These are phyloP conservation scores for Petunia hybrid DNA, from an alignment of 305 asterid species.

Conservation along the genomic window DNA sequence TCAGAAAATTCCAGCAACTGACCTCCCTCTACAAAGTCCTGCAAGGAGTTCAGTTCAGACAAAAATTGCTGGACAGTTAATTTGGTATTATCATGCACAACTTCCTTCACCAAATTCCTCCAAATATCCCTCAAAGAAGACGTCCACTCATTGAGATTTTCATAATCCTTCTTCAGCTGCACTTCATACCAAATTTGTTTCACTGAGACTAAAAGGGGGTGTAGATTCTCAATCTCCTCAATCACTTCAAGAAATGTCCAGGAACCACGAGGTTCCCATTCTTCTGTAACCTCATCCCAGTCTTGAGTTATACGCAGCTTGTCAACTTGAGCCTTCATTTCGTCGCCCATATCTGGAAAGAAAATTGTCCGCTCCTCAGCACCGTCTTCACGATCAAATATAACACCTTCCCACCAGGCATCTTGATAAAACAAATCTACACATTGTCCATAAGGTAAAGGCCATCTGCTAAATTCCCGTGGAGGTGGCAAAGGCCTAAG, in stretches of 20 bases:
- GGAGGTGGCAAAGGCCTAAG: constrained; percentile 79
- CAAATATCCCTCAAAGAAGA: constrained; percentile 47
- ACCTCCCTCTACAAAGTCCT: constrained; percentile 45
- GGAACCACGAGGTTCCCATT: constrained; percentile 70
- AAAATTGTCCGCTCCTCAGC: constrained; percentile 59
- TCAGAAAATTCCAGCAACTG: constrained; percentile 50
- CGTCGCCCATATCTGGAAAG: constrained; percentile 94
- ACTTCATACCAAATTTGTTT: constrained; percentile 92
- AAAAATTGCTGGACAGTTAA: constrained; percentile 50
- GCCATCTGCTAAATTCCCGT: constrained; percentile 32
- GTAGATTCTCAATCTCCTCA: constrained; percentile 56
- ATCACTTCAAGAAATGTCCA: constrained; percentile 81
- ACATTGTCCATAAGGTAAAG: constrained; percentile 73
- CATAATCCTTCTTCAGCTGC: constrained; percentile 50
- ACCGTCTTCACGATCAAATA: constrained; percentile 71
- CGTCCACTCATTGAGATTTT: constrained; percentile 73
- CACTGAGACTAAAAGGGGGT: constrained; percentile 67
- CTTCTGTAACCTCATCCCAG: constrained; percentile 81
- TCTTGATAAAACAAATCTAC: constrained; percentile 62
- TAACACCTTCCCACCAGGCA: constrained; percentile 99
- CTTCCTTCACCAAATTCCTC: constrained; percentile 62
- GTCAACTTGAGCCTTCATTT: constrained; percentile 52
- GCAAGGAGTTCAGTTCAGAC: constrained; percentile 48
- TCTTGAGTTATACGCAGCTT: constrained; percentile 63
- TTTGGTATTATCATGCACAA: constrained; percentile 56